These are phyloP conservation scores for Phytophthora litchii DNA, from an alignment of 352 stramenopile genomes.

Conservation along the genomic window DNA sequence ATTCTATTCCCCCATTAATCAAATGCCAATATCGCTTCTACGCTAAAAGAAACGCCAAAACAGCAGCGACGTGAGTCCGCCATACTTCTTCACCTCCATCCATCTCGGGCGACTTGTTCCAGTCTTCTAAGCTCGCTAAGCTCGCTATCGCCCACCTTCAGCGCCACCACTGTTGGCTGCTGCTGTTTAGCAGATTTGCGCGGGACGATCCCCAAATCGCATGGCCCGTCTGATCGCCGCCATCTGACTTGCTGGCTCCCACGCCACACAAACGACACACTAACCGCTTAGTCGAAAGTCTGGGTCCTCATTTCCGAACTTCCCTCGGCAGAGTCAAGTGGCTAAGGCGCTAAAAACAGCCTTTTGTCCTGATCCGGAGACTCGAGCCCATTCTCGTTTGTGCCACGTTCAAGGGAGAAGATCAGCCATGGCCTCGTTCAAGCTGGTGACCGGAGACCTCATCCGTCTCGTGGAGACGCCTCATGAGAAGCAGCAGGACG, in stretches of 20 bases:
- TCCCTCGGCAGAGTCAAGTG: conserved; percentile 19
- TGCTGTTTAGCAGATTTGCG: neutral
- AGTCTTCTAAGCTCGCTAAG: neutral
- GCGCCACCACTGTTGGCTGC: conserved; percentile 2
- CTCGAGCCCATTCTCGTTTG: neutral
- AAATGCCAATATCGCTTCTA: neutral
- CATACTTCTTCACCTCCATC: neutral
- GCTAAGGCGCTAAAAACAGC: conserved; percentile 19
- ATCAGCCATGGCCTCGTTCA: conserved; percentile 41
- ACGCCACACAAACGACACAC: conserved; percentile 22
- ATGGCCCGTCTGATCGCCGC: neutral
- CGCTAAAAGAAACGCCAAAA: neutral
- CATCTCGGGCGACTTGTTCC: neutral
- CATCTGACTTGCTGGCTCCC: conserved; percentile 8
- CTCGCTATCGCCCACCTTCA: neutral
- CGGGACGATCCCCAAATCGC: neutral
- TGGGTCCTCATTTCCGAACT: conserved; percentile 27
- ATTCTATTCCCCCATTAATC: neutral
- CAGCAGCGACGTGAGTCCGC: neutral
- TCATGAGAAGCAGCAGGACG: conserved; percentile 52
- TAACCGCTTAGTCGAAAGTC: conserved; percentile 26
- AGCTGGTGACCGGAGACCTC: conserved; percentile 56
- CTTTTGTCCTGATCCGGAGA: conserved; percentile 5
- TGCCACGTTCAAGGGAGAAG: neutral
- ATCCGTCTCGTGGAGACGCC: conserved; percentile 71